phyloP scores from a whole-genome alignment of 176 grass and related monocot genomes.

The Olyra latifolia region DNA sequence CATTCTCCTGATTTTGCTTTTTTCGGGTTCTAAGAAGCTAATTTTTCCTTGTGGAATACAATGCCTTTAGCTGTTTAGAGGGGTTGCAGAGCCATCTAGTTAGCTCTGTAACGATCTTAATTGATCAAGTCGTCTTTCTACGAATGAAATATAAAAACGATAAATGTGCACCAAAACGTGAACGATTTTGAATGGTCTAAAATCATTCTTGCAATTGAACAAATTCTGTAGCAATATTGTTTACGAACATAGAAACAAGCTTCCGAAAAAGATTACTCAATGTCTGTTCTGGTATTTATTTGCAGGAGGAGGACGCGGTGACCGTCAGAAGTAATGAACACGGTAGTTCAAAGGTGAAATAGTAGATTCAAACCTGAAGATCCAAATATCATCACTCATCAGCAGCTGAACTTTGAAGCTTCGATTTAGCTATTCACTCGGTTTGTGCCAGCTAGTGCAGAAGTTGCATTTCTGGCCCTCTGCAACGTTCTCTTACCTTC shows the following conservation, averaged over 20 bases:
- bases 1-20: neutral
- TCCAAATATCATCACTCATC: neutral
- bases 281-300: neutral
- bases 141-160: neutral
- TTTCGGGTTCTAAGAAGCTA: neutral
- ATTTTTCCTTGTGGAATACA: neutral
- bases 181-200: neutral
- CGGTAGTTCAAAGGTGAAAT: constrained; percentile 18
- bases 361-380: constrained; percentile 18
- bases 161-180: neutral
- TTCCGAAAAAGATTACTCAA: neutral
- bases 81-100: neutral
- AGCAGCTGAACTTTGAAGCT: neutral
- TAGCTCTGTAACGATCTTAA: constrained; percentile 5
- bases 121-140: neutral
- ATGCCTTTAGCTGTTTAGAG: neutral
- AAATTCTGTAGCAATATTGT: neutral
- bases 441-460: neutral
- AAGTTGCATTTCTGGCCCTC: neutral
- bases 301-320: constrained; percentile 33
- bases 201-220: neutral
- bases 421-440: neutral
- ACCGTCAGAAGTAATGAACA: constrained; percentile 17
- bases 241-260: neutral
- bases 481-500: neutral